Base-by-base conservation (phyloP, 495 filamentous ascomycete genomes). In the Xylaria curta region DNA sequence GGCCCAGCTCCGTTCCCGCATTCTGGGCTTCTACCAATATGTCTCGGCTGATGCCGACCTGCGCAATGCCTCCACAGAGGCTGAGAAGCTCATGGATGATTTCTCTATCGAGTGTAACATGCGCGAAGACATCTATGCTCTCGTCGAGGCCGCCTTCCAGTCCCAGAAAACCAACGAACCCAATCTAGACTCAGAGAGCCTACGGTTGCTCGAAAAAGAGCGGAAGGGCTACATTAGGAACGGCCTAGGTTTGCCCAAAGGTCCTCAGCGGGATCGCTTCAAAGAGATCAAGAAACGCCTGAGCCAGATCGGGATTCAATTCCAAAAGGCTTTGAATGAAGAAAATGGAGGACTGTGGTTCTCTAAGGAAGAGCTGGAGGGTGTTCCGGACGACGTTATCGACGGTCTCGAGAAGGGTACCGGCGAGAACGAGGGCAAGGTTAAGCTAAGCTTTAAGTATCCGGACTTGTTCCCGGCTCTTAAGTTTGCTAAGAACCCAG, bases 1-100 rank as follows among this genome's bases (percentile, higher is more conserved):
- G 10, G 85, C 85, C 73, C 83, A 83, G 0, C 83, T 94, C 17
- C 86, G 88, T 72, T 80, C 84, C 38, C 86, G 89, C 59, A 89
- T 93, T 66, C 81, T 93, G 40, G 83, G 83, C 73, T 96, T 96
- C 78, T 96, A 95, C 81, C 92, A 95, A 80, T 90, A 93, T 61
- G 91, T 95, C 13, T 93, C 90, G 33, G 87, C 85, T 15, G 84
- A 94, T 75, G 85, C 87, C 75, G 87, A 85, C 44, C 87, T 97
- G 31, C 89, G 93, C 8, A 87, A 89, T 81, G 88, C 88, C 26
- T 87, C 85, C 38, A 87, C 83, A 73, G 84, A 89, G 74, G 87
- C 88, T 15, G 87, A 89, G 76, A 88, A 89, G 78, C 77, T 89
- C 47, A 85, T 90, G 77, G 84, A 89, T 68, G 86, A 90, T 58